Percentiles rank a stretch among this genome's conserved stretches.
Evolutionary conservation across 257 asterid genomes (phyloP).

Genomic region (Solanum appendiculatum): DNA sequence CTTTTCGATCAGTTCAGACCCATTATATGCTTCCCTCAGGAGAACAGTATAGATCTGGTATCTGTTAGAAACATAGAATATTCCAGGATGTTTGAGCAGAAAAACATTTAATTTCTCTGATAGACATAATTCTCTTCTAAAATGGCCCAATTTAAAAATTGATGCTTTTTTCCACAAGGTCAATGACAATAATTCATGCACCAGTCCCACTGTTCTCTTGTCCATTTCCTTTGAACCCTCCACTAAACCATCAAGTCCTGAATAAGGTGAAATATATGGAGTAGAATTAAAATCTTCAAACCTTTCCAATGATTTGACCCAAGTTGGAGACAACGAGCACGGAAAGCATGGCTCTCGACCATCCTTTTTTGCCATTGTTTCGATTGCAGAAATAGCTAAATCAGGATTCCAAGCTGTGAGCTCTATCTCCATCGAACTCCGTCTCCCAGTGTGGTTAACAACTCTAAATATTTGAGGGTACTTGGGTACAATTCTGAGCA

Average conservation of each 20-base stretch:
- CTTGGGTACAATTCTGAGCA: constrained; percentile 71
- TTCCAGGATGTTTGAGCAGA: constrained; percentile 79
- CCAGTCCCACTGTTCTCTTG: constrained; percentile 57
- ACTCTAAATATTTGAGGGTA: constrained; percentile 59
- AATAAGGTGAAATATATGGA: constrained; percentile 73
- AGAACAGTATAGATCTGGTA: constrained; percentile 53
- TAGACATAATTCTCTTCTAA: constrained; percentile 64
- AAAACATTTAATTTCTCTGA: constrained; percentile 63
- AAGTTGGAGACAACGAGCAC: constrained; percentile 52
- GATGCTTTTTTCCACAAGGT: constrained; percentile 84
- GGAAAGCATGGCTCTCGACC: constrained; percentile 49
- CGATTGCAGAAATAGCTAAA: constrained; percentile 53
- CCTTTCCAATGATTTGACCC: constrained; percentile 53
- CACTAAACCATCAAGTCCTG: constrained; percentile 4
- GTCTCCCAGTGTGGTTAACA: constrained; percentile 51
- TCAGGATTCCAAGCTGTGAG: constrained; percentile 46
- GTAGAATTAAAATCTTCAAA: constrained; percentile 70
- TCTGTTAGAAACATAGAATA: constrained; percentile 9
- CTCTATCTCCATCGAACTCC: constrained; percentile 80
- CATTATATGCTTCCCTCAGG: constrained; percentile 71
- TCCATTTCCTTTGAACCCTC: constrained; percentile 68
- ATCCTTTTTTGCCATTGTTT: constrained; percentile 34
- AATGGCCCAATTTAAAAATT: constrained; percentile 57
- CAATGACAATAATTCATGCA: constrained; percentile 69
- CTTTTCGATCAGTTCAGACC: constrained; percentile 59